Base-by-base conservation (phyloP, 2,329 filamentous ascomycete species). In the Fusarium brachygibbosum region DNA sequence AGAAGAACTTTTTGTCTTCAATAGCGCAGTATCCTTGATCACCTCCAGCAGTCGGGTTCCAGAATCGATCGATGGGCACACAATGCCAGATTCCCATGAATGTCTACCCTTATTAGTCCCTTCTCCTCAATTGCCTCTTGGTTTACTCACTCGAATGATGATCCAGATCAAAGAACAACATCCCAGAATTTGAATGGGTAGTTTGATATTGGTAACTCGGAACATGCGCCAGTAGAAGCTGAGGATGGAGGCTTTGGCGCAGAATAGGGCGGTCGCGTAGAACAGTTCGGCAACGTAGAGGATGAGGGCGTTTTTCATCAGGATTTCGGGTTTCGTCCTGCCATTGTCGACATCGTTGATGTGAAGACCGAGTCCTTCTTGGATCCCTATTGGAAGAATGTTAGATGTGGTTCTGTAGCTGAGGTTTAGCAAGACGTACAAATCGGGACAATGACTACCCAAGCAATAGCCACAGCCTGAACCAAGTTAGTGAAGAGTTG, bases 151-250 rank as follows among this genome's bases (percentile, higher is more conserved):
- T 41, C 76, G 63, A n/a, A 76, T 66, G 28, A 72, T 71, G 31
- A 77, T 71, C 76, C 76, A 78, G 14, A 76, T 58, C 17, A 74
- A 2, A 0, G 74, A 70, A 10, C 57, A 62, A 0, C 28, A 69
- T 21, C 69, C 64, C 3, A 78, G 40, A 12, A 77, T 69, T 40
- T 72, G 66, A 25, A 78, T 77, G 1, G 75, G 71, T 0, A 75
- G 58, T 13, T 69, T 70, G 58, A 73, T 73, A 32, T 68, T 72
- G 17, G 66, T 71, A 19, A 73, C 68, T 12, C 68, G 65, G 19
- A 78, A 78, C 56, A 78, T 68, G 25, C 76, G 74, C 74, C 73
- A 77, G 68, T 78, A 78, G 23, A 78, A 74, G 21, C 55, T 67
- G 10, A 78, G 61, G 14, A 78, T 71, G 2, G 76, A 70, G 1